Evolutionary conservation across 495 filamentous ascomycete genomes (phyloP).

Genomic region (Tuber umbilicatum): DNA sequence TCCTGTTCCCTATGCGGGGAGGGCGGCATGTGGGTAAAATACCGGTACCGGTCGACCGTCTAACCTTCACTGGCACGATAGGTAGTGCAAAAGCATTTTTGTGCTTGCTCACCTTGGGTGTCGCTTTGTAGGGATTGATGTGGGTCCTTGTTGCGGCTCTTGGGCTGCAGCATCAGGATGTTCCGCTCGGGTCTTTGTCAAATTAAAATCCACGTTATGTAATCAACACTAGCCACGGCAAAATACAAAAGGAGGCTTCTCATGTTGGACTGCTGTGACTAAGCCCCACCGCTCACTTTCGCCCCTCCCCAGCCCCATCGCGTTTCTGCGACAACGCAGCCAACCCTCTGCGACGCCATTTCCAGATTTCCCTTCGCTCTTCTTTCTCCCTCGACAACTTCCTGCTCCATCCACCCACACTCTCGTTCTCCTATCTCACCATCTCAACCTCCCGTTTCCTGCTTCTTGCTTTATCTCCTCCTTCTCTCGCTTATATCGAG

Average conservation of each 20-base stretch:
- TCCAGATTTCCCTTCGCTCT: neutral
- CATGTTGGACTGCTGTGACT: neutral
- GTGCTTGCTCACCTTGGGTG: neutral
- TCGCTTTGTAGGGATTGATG: neutral
- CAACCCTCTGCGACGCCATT: slow-evolving; percentile 19
- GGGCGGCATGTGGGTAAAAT: neutral
- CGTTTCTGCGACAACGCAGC: slow-evolving; percentile 38
- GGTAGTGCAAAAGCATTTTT: neutral
- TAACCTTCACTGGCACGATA: neutral
- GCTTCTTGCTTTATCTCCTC: slow-evolving; percentile 18
- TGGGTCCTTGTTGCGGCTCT: neutral
- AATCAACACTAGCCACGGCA: neutral
- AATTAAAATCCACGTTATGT: neutral
- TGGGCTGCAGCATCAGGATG: neutral
- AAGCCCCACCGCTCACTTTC: neutral
- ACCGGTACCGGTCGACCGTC: neutral
- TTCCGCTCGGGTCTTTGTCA: neutral
- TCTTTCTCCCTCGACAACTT: neutral
- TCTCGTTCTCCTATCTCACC: neutral
- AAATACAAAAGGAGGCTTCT: neutral
- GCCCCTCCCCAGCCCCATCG: slow-evolving; percentile 31
- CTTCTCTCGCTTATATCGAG: slow-evolving; percentile 9
- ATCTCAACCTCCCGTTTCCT: slow-evolving; percentile 13
- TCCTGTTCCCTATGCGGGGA: neutral
- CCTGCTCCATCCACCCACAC: slow-evolving; percentile 1